These are phyloP conservation scores for Chlamydomonas sp. DNA, from an alignment of 139 green algal genomes.

Conservation along the genomic window DNA sequence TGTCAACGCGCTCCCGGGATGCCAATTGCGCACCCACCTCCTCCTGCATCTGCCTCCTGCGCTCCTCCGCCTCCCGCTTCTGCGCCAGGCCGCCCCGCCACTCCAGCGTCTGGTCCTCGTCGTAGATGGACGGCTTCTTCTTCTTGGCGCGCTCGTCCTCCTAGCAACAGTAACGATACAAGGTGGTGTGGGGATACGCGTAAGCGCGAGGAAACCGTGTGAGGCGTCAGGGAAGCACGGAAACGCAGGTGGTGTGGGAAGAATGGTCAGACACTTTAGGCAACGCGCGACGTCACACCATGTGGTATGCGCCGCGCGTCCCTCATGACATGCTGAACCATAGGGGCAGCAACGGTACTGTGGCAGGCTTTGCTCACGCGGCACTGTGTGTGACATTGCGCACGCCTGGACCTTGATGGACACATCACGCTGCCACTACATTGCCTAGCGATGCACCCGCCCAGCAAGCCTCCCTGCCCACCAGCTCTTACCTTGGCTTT, in stretches of 20 bases:
- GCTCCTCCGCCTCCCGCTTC: slow-evolving; percentile 57
- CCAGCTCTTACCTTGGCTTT: slow-evolving; percentile 26
- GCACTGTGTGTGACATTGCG: no score
- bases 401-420: neutral
- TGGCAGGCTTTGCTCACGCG: no score
- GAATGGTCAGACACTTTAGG: no score
- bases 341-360: no score
- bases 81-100: slow-evolving; percentile 84
- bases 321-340: no score
- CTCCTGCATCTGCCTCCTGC: slow-evolving; percentile 42
- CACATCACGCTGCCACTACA: neutral
- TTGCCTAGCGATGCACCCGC: neutral
- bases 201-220: no score
- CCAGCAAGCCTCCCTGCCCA: neutral
- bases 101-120: slow-evolving; percentile 65
- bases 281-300: no score
- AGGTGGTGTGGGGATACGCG: no score
- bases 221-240: no score
- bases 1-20: neutral
- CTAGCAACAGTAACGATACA: neutral
- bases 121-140: slow-evolving; percentile 50
- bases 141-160: slow-evolving; percentile 21
- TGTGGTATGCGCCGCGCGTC: no score
- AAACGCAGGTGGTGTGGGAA: no score
- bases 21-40: slow-evolving; percentile 45